These are phyloP conservation scores for Aspergillus heteromorphus DNA, from an alignment of 495 filamentous ascomycete species.

Conservation along the genomic window DNA sequence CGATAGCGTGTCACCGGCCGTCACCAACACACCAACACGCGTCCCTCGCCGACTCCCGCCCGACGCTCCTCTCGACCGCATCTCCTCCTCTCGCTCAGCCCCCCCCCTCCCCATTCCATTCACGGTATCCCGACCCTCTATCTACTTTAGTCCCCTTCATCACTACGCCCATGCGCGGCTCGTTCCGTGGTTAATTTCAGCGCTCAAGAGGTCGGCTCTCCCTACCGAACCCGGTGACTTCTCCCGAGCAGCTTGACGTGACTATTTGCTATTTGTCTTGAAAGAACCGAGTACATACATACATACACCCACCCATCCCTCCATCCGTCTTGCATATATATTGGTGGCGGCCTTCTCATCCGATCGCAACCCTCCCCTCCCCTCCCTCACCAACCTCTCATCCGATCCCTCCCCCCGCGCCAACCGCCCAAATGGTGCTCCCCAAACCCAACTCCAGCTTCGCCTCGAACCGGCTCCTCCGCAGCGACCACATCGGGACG, in stretches of 20 bases:
- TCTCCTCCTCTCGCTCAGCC: background rate
- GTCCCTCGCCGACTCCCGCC: background rate
- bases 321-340: background rate
- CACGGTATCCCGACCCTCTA: background rate
- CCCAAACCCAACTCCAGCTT: conserved; percentile 22
- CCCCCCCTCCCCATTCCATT: background rate
- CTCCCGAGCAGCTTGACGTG: background rate
- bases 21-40: too few species aligned
- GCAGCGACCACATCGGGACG: background rate
- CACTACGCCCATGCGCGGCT: background rate
- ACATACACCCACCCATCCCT: too few species aligned
- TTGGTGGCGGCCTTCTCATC: too few species aligned
- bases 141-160: too few species aligned
- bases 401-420: background rate
- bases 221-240: background rate
- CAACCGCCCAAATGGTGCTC: conserved; percentile 15
- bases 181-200: background rate
- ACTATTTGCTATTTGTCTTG: background rate
- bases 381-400: too few species aligned
- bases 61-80: background rate
- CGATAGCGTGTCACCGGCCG: conserved; percentile 12
- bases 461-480: conserved; percentile 18
- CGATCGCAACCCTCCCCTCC: too few species aligned
- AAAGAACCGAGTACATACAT: too few species aligned
- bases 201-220: background rate